Conservation (phyloP, 83 land plant species). For the Picea abies region DNA sequence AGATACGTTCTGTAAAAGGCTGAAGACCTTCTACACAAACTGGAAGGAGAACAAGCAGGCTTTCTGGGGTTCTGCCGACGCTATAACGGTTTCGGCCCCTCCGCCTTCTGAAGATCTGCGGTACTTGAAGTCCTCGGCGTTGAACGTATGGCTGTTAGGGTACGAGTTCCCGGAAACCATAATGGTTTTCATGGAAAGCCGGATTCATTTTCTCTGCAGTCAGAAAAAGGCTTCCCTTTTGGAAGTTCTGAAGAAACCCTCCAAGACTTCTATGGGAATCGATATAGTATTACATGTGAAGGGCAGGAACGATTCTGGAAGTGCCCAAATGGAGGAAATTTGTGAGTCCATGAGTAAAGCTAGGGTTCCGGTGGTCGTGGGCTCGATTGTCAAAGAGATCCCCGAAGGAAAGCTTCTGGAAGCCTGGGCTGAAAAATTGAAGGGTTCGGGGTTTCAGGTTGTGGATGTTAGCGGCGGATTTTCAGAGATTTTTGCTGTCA, state of each 20-base stretch:
- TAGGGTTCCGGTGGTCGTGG: conserved; percentile 43
- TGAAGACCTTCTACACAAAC: conserved; percentile 62
- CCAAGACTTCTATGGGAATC: conserved; percentile 61
- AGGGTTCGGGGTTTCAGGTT: conserved; percentile 38
- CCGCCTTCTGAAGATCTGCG: conserved; percentile 90
- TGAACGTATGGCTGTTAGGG: conserved; percentile 93
- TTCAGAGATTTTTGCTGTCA: conserved; percentile 86
- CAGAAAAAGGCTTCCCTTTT: conserved; percentile 85
- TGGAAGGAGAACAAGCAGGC: conserved; percentile 75
- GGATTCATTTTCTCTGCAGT: conserved; percentile 83
- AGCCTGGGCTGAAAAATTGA: conserved; percentile 69
- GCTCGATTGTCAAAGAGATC: conserved; percentile 67
- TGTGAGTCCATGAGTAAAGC: conserved; percentile 36
- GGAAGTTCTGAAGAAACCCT: conserved; percentile 62
- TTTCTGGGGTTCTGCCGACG: conserved; percentile 75
- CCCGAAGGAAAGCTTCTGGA: conserved; percentile 84
- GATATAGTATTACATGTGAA: conserved; percentile 87
- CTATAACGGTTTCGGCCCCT: conserved; percentile 71
- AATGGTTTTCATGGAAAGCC: conserved; percentile 82
- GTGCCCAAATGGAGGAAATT: conserved; percentile 61
- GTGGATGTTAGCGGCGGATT: conserved; percentile 75
- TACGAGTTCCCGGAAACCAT: conserved; percentile 97
- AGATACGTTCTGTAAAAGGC: conserved; percentile 60
- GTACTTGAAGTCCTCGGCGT: conserved; percentile 91
- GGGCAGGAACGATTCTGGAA: conserved; percentile 68